phyloP scores from a whole-genome alignment of 1,284 basidiomycete genomes.

The Rhodofomes roseus region DNA sequence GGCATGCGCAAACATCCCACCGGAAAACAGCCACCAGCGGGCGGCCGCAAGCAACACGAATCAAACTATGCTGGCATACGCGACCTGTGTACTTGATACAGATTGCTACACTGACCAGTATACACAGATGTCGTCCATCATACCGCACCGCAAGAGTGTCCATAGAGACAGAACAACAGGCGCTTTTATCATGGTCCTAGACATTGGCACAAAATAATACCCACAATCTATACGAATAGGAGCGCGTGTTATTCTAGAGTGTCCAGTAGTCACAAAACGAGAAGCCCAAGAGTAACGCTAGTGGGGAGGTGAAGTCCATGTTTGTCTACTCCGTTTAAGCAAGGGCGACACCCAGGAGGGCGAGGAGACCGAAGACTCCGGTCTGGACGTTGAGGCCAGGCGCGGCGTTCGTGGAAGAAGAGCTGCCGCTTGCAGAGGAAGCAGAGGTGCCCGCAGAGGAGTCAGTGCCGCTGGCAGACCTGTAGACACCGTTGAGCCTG shows the following conservation, averaged over 20 bases:
- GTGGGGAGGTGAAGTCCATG: background rate
- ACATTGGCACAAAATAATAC: background rate
- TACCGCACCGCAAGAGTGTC: background rate
- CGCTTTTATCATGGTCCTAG: background rate
- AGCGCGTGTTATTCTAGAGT: background rate
- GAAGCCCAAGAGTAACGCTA: background rate
- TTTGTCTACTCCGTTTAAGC: constrained; percentile 14
- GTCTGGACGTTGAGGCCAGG: constrained; percentile 20
- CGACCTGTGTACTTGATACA: background rate
- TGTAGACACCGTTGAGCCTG: background rate
- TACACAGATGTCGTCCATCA: background rate
- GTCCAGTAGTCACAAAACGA: background rate
- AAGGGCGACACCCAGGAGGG: constrained; percentile 26
- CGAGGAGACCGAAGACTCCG: constrained; percentile 24
- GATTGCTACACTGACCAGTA: background rate
- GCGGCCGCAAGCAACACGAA: too few relatives aligned
- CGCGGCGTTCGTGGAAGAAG: constrained; percentile 19
- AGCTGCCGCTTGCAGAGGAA: constrained; percentile 15
- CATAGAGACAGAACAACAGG: background rate
- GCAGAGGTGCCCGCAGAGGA: constrained; percentile 6
- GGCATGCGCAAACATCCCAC: too few relatives aligned
- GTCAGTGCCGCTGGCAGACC: background rate
- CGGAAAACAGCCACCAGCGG: too few relatives aligned
- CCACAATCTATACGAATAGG: background rate
- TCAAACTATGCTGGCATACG: background rate